These are phyloP conservation scores for Xylaria sp. DNA, from an alignment of 2,329 filamentous ascomycete genomes.

Conservation along the genomic window DNA sequence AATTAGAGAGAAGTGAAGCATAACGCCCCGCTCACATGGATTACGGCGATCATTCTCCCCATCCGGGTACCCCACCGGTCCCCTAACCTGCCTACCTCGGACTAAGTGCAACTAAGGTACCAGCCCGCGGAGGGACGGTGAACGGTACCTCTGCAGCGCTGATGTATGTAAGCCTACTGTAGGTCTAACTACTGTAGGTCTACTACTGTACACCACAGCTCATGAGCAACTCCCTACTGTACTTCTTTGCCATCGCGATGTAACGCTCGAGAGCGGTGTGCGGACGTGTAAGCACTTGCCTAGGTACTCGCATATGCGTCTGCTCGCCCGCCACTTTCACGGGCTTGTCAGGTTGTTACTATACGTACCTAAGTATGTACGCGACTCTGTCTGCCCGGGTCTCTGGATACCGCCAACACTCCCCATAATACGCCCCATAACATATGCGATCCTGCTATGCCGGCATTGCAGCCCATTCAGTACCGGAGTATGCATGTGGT, in stretches of 20 bases:
- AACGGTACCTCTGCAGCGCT: neutral
- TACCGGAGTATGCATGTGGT: neutral
- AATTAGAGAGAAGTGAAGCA: too few relatives aligned
- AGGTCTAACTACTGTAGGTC: too few relatives aligned
- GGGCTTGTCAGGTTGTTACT: too few relatives aligned
- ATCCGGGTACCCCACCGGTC: neutral
- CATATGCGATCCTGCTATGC: neutral
- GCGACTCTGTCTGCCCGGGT: conserved; percentile 5
- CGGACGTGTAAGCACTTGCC: conserved; percentile 3
- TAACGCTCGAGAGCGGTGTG: conserved; percentile 17
- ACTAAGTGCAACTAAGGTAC: neutral
- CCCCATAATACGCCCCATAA: too few relatives aligned
- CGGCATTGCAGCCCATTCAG: neutral
- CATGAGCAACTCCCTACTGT: too few relatives aligned
- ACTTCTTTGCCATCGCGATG: neutral
- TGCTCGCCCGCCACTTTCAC: neutral
- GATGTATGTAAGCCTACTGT: too few relatives aligned
- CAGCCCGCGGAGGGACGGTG: neutral
- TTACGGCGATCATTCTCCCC: too few relatives aligned
- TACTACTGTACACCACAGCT: too few relatives aligned
- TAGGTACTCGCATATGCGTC: conserved; percentile 3
- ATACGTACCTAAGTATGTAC: too few relatives aligned
- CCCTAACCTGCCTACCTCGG: conserved; percentile 3
- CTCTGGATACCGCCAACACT: conserved; percentile 7
- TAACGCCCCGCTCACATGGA: too few relatives aligned